Conservation (phyloP, 148 eudicot species). For the Heliamphora exappendiculata region DNA sequence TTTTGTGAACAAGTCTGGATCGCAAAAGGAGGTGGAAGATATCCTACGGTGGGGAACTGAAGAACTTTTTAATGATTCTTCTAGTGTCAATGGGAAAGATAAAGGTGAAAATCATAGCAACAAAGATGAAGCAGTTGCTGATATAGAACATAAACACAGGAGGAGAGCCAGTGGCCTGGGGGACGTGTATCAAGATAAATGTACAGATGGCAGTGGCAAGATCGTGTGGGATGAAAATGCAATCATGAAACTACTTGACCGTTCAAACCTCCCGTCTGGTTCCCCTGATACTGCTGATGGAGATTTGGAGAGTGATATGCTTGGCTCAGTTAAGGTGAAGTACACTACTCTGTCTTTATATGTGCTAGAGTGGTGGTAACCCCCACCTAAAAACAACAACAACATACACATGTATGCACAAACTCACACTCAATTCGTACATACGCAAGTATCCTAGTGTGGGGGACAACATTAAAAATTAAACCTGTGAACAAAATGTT, state of each 20-base stretch:
- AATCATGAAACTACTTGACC: conserved; percentile 87
- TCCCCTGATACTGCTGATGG: conserved; percentile 65
- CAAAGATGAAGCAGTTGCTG: conserved; percentile 53
- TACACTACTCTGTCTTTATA: neutral
- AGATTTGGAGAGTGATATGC: conserved; percentile 89
- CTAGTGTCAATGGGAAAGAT: conserved; percentile 37
- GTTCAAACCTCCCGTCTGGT: conserved; percentile 60
- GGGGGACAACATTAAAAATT: neutral
- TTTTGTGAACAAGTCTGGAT: conserved; percentile 88
- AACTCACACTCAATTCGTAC: too few relatives aligned
- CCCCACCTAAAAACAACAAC: too few relatives aligned
- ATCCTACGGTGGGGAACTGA: conserved; percentile 98
- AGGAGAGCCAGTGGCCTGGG: conserved; percentile 88
- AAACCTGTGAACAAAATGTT: neutral
- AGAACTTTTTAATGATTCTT: conserved; percentile 69
- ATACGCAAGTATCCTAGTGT: too few relatives aligned
- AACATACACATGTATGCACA: too few relatives aligned
- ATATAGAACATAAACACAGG: conserved; percentile 54
- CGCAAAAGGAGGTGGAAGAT: conserved; percentile 97
- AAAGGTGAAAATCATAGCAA: conserved; percentile 32
- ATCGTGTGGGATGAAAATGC: conserved; percentile 91
- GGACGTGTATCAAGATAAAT: conserved; percentile 86
- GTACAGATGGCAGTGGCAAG: conserved; percentile 70
- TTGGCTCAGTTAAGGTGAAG: conserved; percentile 93
- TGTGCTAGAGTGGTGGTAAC: too few relatives aligned